These are phyloP conservation scores for Panaeolus cyanescens DNA, from an alignment of 768 basidiomycete species.

Conservation along the genomic window DNA sequence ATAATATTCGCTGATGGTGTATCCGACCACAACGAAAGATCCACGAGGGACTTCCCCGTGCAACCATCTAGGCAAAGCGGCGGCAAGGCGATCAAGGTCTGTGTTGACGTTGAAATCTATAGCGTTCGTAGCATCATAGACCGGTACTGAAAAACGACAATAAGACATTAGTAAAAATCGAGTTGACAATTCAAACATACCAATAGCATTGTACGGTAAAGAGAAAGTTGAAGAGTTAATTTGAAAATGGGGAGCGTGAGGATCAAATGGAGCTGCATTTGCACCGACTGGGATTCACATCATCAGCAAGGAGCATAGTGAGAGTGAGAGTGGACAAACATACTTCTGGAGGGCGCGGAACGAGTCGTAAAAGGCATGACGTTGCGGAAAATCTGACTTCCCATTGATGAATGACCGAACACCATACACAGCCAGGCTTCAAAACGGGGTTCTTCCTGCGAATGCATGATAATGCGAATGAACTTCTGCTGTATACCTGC, in stretches of 20 bases:
- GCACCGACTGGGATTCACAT: no score
- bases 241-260: no score
- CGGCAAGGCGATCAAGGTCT: not conserved
- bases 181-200: no score
- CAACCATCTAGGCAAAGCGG: not conserved
- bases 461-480: not conserved
- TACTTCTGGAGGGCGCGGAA: not conserved
- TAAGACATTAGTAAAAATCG: no score
- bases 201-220: no score
- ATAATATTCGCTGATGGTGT: not conserved
- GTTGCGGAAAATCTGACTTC: conserved; percentile 1
- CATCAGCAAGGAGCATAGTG: no score
- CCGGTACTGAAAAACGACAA: no score
- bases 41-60: conserved; percentile 3
- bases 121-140: conserved; percentile 7
- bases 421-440: not conserved
- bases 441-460: conserved; percentile 7
- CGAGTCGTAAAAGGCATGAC: conserved; percentile 1
- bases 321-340: no score
- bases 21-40: conserved; percentile 5
- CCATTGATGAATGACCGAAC: not conserved
- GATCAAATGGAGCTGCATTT: no score
- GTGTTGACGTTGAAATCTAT: not conserved
- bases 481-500: conserved; percentile 4
- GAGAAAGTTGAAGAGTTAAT: no score